phyloP scores from a whole-genome alignment of 495 filamentous ascomycete genomes.

The Talaromyces wortmannii region DNA sequence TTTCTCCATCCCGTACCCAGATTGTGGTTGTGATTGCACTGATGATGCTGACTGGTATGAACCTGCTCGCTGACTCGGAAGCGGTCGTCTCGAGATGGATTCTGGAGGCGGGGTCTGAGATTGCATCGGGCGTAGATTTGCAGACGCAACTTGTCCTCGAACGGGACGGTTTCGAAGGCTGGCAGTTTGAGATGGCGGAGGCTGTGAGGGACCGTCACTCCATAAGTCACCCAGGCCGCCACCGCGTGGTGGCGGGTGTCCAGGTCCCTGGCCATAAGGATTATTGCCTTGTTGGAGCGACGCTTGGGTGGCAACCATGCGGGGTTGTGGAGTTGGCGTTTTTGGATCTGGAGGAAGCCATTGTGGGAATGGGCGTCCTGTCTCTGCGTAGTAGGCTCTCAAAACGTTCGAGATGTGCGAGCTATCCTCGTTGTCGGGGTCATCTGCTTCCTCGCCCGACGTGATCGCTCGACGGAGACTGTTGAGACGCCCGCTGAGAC shows the following conservation, averaged over 20 bases:
- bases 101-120: constrained; percentile 22
- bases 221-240: constrained; percentile 73
- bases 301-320: constrained; percentile 42
- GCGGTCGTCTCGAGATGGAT: constrained; percentile 43
- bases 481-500: constrained; percentile 70
- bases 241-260: constrained; percentile 21
- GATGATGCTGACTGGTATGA: constrained; percentile 54
- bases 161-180: constrained; percentile 45
- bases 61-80: constrained; percentile 64
- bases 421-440: constrained; percentile 83
- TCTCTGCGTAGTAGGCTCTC: constrained; percentile 91
- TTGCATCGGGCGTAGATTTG: constrained; percentile 14
- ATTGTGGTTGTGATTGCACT: constrained; percentile 14
- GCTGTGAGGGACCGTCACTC: constrained; percentile 52
- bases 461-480: constrained; percentile 75
- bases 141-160: constrained; percentile 10
- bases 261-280: constrained; percentile 23
- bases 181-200: constrained; percentile 40
- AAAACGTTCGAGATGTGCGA: constrained; percentile 92
- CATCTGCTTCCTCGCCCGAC: constrained; percentile 69
- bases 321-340: constrained; percentile 50
- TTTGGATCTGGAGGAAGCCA: constrained; percentile 91
- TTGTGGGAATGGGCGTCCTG: constrained; percentile 69
- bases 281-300: constrained; percentile 43
- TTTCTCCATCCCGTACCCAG: constrained; percentile 17